Evolutionary conservation across 2,329 filamentous ascomycete genomes (phyloP).

Genomic region (Epichloe baconii): DNA sequence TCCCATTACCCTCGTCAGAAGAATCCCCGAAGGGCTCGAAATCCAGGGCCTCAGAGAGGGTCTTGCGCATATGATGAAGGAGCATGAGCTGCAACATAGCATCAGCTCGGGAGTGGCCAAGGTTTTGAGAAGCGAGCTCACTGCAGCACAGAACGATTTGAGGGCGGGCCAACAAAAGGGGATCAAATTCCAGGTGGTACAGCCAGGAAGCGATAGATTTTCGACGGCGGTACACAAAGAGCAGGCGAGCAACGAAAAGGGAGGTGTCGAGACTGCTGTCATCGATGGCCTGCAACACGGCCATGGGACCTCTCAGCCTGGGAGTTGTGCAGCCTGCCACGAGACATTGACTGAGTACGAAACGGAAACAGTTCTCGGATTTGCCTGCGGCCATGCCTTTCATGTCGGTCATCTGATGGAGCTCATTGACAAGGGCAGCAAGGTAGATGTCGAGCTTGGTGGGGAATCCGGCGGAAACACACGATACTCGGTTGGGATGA

Average conservation of each 20-base stretch:
- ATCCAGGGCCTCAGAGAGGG: constrained; percentile 85
- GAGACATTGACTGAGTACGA: constrained; percentile 48
- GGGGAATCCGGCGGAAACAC: constrained; percentile 27
- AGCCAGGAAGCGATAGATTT: constrained; percentile 29
- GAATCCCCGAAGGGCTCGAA: constrained; percentile 86
- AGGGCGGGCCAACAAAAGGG: constrained; percentile 69
- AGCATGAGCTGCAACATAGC: constrained; percentile 89
- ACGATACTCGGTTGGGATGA: constrained; percentile 62
- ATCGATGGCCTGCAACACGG: constrained; percentile 10
- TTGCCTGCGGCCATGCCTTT: constrained; percentile 72
- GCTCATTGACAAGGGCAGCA: constrained; percentile 31
- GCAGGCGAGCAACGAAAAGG: constrained; percentile 11
- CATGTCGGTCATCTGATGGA: constrained; percentile 61
- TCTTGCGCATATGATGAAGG: constrained; percentile 79
- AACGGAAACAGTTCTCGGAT: constrained; percentile 62
- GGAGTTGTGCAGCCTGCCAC: constrained; percentile 46
- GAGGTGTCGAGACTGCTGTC: background rate
- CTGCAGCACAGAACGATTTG: constrained; percentile 66
- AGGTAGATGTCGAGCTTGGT: constrained; percentile 33
- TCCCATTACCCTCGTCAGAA: constrained; percentile 75
- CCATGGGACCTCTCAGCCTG: constrained; percentile 28
- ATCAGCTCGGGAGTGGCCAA: constrained; percentile 83
- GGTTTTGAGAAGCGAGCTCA: constrained; percentile 79
- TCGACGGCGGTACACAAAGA: constrained; percentile 13
- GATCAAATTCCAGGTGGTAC: constrained; percentile 72